A percentile compares a stretch with the other conserved stretches of the same genome.
Conservation (phyloP, 2,329 filamentous ascomycete genomes). For the Phaeosphaeriaceae sp. region DNA sequence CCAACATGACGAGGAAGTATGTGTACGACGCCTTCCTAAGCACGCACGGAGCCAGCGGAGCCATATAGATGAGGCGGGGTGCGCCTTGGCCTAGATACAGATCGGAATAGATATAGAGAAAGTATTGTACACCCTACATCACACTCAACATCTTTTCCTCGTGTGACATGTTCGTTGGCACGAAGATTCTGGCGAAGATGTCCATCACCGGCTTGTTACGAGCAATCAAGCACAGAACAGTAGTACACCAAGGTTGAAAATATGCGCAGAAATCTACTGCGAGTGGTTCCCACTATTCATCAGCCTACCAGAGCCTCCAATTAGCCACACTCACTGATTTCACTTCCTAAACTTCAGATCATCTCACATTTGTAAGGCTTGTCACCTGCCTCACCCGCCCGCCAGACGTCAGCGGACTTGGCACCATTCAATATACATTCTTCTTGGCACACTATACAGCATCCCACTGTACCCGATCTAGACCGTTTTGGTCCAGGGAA, state of each 20-base stretch:
- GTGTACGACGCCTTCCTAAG: neutral
- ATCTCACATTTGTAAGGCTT: neutral
- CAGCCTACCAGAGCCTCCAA: neutral
- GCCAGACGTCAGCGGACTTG: neutral
- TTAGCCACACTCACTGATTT: neutral
- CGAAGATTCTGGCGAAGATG: neutral
- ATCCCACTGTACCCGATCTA: neutral
- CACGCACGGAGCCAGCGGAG: neutral
- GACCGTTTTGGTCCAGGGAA: constrained; percentile 7
- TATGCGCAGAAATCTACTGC: too few species aligned
- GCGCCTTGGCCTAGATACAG: neutral
- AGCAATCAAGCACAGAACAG: neutral
- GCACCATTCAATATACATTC: neutral
- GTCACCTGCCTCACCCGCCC: neutral
- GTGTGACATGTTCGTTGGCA: neutral
- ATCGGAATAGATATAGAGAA: neutral
- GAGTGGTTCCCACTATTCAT: too few species aligned
- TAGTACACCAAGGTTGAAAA: neutral
- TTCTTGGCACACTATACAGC: constrained; percentile 12
- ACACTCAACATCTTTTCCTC: neutral
- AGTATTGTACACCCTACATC: neutral
- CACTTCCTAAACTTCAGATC: neutral
- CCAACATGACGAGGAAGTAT: neutral
- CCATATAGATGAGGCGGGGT: neutral
- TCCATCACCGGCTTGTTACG: too few species aligned